Percentiles rank a stretch among this genome's conserved stretches.
Conservation (phyloP, 441 rosid genomes). For the Codiaeum variegatum region DNA sequence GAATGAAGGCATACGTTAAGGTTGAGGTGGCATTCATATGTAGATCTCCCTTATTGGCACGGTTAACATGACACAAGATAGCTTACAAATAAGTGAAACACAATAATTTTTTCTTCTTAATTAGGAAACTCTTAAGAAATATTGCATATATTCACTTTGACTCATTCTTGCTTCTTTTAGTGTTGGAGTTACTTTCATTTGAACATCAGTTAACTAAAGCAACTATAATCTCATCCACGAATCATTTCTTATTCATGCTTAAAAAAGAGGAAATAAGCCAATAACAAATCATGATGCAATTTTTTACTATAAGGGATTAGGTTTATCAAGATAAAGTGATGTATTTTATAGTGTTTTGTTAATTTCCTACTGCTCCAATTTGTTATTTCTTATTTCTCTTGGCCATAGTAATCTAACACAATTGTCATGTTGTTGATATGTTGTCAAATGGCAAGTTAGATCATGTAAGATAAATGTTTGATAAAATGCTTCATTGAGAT, state of each 20-base stretch:
- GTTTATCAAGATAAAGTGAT: constrained; percentile 66
- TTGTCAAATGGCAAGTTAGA: too few species aligned
- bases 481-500: too few species aligned
- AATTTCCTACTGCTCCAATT: constrained; percentile 1
- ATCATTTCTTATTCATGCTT: constrained; percentile 86
- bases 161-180: constrained; percentile 37
- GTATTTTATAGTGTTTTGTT: constrained; percentile 32
- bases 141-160: too few species aligned
- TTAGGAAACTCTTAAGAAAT: too few species aligned
- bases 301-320: constrained; percentile 83
- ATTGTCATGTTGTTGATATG: constrained; percentile 14
- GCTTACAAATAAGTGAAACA: too few species aligned
- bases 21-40: too few species aligned
- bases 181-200: constrained; percentile 98
- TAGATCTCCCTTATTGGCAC: too few species aligned
- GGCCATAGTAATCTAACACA: constrained; percentile 11
- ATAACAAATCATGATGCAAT: constrained; percentile 88
- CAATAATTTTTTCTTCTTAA: too few species aligned
- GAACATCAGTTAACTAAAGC: constrained; percentile 86
- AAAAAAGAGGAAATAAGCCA: constrained; percentile 93
- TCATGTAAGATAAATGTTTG: too few species aligned
- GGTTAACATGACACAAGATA: too few species aligned
- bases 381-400: constrained; percentile 9
- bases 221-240: constrained; percentile 72
- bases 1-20: too few species aligned